Evolutionary conservation across 2,329 filamentous ascomycete species (phyloP).

Genomic region (Fusarium abutilonis): DNA sequence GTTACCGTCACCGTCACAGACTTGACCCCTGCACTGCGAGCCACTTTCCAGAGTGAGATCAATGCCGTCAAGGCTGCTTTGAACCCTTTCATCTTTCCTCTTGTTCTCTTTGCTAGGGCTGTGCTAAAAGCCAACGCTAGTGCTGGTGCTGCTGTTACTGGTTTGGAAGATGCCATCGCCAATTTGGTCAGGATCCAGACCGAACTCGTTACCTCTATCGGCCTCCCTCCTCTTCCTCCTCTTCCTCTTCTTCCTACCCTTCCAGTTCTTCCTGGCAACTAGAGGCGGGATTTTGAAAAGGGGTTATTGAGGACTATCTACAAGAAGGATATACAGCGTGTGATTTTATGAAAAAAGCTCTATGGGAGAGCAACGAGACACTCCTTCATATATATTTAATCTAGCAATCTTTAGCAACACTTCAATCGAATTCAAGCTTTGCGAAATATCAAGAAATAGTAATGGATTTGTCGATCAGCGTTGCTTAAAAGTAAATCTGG

Average conservation of each 20-base stretch:
- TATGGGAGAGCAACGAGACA: not conserved
- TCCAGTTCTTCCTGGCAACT: rapidly evolving
- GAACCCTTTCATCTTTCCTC: conserved; percentile 14
- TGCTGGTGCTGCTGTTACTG: not conserved
- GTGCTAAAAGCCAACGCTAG: not conserved
- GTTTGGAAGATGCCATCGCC: not conserved
- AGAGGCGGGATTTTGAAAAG: not conserved
- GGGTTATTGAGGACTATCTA: not conserved
- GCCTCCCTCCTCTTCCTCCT: not conserved
- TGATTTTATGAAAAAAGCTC: not conserved
- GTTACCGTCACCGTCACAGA: conserved; percentile 6
- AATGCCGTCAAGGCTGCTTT: not conserved
- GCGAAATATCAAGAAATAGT: not conserved
- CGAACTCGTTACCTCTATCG: rapidly evolving
- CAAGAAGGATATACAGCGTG: too few relatives aligned
- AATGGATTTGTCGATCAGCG: not conserved
- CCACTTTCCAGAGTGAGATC: conserved; percentile 9
- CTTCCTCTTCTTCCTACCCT: not conserved
- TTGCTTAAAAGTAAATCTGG: not conserved
- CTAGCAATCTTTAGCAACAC: not conserved
- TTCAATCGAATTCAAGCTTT: not conserved
- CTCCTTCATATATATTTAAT: conserved; percentile 13
- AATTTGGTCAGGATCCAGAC: not conserved
- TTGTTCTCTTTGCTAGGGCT: conserved; percentile 5
- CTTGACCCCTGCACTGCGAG: not conserved